phyloP scores from a whole-genome alignment of 352 stramenopile species.

The Phytopythium ostracodes region DNA sequence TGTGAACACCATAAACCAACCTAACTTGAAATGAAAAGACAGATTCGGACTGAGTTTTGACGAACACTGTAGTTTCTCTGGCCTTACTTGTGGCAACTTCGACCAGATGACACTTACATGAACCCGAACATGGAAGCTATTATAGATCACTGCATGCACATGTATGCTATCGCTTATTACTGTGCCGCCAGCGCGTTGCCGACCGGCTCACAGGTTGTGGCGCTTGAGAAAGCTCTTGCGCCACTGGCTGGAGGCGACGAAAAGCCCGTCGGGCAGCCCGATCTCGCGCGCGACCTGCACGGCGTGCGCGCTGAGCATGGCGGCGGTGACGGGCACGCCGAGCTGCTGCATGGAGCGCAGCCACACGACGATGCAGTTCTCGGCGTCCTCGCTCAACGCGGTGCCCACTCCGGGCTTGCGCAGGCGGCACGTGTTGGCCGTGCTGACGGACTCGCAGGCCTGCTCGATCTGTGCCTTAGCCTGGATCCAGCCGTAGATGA shows the following conservation, averaged over 20 bases:
- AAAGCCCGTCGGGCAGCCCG: conserved; percentile 22
- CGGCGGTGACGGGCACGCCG: conserved; percentile 20
- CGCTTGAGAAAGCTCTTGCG: conserved; percentile 27
- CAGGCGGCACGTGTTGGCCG: conserved; percentile 28
- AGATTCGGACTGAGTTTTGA: too few species aligned
- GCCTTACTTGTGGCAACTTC: too few species aligned
- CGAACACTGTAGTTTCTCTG: too few species aligned
- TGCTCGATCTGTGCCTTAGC: conserved; percentile 27
- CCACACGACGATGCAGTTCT: conserved; percentile 38
- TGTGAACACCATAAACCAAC: too few species aligned
- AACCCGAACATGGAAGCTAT: too few species aligned
- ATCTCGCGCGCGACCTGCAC: conserved; percentile 29
- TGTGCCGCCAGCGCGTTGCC: too few species aligned
- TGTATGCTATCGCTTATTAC: too few species aligned
- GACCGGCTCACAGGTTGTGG: conserved; percentile 9
- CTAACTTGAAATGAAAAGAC: too few species aligned
- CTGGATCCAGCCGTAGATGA: conserved; percentile 32
- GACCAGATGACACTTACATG: too few species aligned
- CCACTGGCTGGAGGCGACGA: conserved; percentile 23
- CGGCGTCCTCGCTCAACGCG: conserved; percentile 22
- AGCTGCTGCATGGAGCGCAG: conserved; percentile 27
- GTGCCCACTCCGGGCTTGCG: conserved; percentile 22
- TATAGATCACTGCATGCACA: too few species aligned
- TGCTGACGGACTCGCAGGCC: conserved; percentile 26
- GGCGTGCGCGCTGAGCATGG: conserved; percentile 26